Evolutionary conservation across 257 asterid species (phyloP), one percentile per base, ranked within the genome.

Genomic region (Scutellaria baicalensis): DNA sequence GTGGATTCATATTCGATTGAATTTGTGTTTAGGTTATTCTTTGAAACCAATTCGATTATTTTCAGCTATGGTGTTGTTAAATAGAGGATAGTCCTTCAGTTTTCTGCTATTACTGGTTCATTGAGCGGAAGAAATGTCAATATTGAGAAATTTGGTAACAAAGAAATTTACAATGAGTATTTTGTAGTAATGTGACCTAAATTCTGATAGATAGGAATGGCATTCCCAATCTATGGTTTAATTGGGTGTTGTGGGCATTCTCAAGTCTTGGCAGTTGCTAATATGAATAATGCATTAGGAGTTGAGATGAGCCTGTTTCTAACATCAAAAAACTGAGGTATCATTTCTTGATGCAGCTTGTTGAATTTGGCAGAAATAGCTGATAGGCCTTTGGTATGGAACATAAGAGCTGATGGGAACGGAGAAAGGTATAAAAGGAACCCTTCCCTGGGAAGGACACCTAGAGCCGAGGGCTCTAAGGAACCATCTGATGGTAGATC

Each of bases 311-410:
- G 63, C 18, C 39, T 67, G 67, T 55, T 67, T 59, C 27, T 31
- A 17, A 70, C 67, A 70, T 71, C 68, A 60, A 27, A 27, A 27
- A 71, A 80, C 91, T 84, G 89, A 86, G 85, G 88, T 72, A 88
- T 71, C 68, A 79, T 81, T 76, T 86, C 75, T 84, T 88, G 91
- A 86, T 88, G 95, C 95, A 90, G 95, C 95, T 83, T 87, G 86
- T 90, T 90, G 77, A 88, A 88, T 90, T 83, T 90, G 93, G 88
- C 97, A 90, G 97, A 85, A 84, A 75, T 77, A 74, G 75, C 82
- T 47, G 66, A 75, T 74, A 80, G 81, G 40, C 49, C 76, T 48
- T 60, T 66, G 5, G 70, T 73, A 63, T 72, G 57, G 44, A 72
- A 81, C 76, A 42, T 69, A 67, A 72, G 82, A 68, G 83, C 86